Base-by-base conservation (phyloP, 176 grass and related monocot genomes). In the Cenchrus americanus region DNA sequence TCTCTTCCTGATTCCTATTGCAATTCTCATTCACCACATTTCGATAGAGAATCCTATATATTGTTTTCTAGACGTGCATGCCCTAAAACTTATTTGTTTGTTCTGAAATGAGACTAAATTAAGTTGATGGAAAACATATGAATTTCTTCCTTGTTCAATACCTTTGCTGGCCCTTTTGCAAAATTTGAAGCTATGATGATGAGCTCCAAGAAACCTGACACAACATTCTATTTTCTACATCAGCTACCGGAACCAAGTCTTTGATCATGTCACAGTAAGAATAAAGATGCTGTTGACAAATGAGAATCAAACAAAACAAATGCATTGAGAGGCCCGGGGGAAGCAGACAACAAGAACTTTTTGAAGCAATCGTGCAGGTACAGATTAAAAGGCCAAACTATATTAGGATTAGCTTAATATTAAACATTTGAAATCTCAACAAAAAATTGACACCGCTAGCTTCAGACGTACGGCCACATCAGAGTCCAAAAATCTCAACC, bases 371-470 rank as follows among this genome's bases (percentile, higher is more conserved):
- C 15, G 81, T 74, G n/a, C 17, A 24, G 83, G 79, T 79, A 21
- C 42, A 49, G 10, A 19, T 78, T 69, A 12, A 83, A 34, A 52
- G 50, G 60, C 51, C 74, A 83, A 80, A 79, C 43, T 90, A 87
- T 87, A 90, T 87, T 87, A 90, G 69, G 30, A 70, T 84, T 87
- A 87, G 75, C 68, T 76, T 77, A 73, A 79, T 87, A 73, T 73
- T 73, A 90, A 87, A 83, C 75, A 80, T 32, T 69, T 75, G 84
- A 68, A 79, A 80, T 48, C 54, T 40, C 67, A 87, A 64, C 42
- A 62, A 87, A 87, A 87, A 7, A 15, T 69, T 23, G 61, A 79
- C 34, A 87, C 42, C 51, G 40, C 71, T 77, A 81, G 62, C 71
- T 81, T 81, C 69, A 52, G 52, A 19, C 52, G 40, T 46, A 62